Conservation (phyloP, 1,284 basidiomycete genomes). For the Fomitopsis pinicola region DNA sequence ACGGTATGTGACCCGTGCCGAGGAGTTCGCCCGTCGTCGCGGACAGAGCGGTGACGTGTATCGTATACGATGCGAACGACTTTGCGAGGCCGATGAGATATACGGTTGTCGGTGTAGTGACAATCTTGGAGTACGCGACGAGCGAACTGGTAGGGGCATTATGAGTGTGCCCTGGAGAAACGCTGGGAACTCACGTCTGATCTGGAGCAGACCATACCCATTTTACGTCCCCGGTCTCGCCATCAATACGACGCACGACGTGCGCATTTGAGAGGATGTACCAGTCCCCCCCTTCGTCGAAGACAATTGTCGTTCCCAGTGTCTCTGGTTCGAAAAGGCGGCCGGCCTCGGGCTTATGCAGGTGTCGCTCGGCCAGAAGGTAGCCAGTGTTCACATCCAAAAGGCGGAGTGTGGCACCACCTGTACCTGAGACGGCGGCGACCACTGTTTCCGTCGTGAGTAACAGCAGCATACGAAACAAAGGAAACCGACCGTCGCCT, state of each 20-base stretch:
- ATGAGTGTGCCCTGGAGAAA: background rate
- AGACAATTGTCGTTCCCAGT: slow-evolving; percentile 40
- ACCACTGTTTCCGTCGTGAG: slow-evolving; percentile 43
- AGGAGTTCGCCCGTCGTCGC: slow-evolving; percentile 52
- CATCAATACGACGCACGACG: slow-evolving; percentile 45
- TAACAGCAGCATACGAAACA: background rate
- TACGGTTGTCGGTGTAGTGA: slow-evolving; percentile 47
- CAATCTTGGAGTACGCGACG: slow-evolving; percentile 59
- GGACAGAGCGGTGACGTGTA: slow-evolving; percentile 62
- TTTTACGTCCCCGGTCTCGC: slow-evolving; percentile 41
- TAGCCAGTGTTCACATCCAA: slow-evolving; percentile 66
- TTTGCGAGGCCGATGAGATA: slow-evolving; percentile 71
- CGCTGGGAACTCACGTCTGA: slow-evolving; percentile 43
- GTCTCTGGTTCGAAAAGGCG: slow-evolving; percentile 46
- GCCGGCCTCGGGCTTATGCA: slow-evolving; percentile 47
- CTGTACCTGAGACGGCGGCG: slow-evolving; percentile 71
- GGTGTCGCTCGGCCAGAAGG: slow-evolving; percentile 62
- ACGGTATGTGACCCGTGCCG: slow-evolving; percentile 50
- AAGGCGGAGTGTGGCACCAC: slow-evolving; percentile 66
- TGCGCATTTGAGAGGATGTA: slow-evolving; percentile 57
- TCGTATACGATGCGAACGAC: slow-evolving; percentile 55
- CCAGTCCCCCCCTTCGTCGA: slow-evolving; percentile 30
- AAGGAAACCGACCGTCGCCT: slow-evolving; percentile 47
- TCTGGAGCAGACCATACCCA: slow-evolving; percentile 70
- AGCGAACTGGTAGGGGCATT: slow-evolving; percentile 42